Percentiles rank a stretch among this genome's conserved stretches.
Evolutionary conservation across 2,329 filamentous ascomycete species (phyloP).

Genomic region (Passalora sequoiae): DNA sequence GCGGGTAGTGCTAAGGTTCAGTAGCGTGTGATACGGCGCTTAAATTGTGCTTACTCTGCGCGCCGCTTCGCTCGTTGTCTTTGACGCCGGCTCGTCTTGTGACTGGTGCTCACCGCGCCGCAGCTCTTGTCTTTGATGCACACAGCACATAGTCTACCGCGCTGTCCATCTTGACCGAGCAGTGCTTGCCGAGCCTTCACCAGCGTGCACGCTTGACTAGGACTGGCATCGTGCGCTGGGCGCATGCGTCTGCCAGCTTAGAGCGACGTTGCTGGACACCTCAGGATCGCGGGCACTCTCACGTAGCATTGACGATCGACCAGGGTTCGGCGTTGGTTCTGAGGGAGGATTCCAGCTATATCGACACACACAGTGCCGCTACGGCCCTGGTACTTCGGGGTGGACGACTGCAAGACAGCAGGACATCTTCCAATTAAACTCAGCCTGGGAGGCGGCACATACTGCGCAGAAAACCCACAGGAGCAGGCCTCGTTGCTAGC

Average conservation of each 20-base stretch:
- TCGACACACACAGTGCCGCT: neutral
- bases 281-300: neutral
- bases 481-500: conserved; percentile 3
- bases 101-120: conserved; percentile 2
- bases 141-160: neutral
- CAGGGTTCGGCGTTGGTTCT: conserved; percentile 1
- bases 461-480: neutral
- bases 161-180: neutral
- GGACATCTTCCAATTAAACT: neutral
- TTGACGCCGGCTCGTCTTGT: neutral
- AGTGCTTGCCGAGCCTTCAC: neutral
- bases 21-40: neutral
- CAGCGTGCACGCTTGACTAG: neutral
- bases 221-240: neutral
- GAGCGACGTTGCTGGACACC: conserved; percentile 1
- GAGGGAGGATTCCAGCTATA: neutral
- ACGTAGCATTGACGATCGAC: neutral
- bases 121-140: neutral
- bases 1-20: neutral
- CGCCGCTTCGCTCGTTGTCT: neutral
- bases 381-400: conserved; percentile 4
- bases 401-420: conserved; percentile 7
- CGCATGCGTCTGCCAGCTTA: conserved; percentile 1
- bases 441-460: too few relatives aligned
- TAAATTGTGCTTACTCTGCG: neutral